Conservation (phyloP, 345 rosid genomes). For the Hypericum perforatum region DNA sequence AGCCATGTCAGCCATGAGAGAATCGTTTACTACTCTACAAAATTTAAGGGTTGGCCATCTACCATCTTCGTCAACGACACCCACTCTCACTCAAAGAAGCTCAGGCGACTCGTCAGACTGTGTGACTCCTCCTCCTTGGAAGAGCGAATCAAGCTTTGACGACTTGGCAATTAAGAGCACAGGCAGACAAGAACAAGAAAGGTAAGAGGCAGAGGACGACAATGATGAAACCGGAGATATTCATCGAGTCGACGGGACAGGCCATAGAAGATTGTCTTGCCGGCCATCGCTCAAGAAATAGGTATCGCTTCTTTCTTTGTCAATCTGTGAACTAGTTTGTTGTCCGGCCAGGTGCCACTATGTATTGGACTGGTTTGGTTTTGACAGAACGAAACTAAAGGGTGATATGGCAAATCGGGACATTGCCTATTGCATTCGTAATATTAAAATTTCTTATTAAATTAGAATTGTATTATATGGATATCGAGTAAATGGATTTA, state of each 20-base stretch:
- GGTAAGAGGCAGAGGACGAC: slow-evolving; percentile 33
- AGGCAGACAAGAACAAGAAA: slow-evolving; percentile 33
- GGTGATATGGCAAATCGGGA: too few species aligned
- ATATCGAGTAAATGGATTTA: too few species aligned
- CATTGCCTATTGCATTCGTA: too few species aligned
- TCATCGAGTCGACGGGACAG: slow-evolving; percentile 31
- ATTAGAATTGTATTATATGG: too few species aligned
- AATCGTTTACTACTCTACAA: slow-evolving; percentile 86
- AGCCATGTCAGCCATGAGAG: slow-evolving; percentile 99
- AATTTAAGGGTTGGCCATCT: slow-evolving; percentile 67
- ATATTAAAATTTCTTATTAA: too few species aligned
- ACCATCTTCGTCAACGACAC: slow-evolving; percentile 49
- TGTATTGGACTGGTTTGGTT: too few species aligned
- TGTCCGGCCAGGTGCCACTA: too few species aligned
- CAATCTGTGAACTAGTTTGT: too few species aligned
- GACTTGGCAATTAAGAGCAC: slow-evolving; percentile 41
- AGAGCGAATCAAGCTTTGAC: slow-evolving; percentile 50
- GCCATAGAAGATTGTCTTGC: slow-evolving; percentile 78
- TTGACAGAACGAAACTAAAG: too few species aligned
- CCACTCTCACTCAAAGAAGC: slow-evolving; percentile 32
- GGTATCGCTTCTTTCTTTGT: background rate
- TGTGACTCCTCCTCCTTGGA: slow-evolving; percentile 69
- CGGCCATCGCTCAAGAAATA: slow-evolving; percentile 39
- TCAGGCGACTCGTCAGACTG: slow-evolving; percentile 36
- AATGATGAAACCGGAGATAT: slow-evolving; percentile 29